Evolutionary conservation across 805 yeast species (phyloP), one percentile per base, ranked within the genome.

Genomic region (Ogataea pini): DNA sequence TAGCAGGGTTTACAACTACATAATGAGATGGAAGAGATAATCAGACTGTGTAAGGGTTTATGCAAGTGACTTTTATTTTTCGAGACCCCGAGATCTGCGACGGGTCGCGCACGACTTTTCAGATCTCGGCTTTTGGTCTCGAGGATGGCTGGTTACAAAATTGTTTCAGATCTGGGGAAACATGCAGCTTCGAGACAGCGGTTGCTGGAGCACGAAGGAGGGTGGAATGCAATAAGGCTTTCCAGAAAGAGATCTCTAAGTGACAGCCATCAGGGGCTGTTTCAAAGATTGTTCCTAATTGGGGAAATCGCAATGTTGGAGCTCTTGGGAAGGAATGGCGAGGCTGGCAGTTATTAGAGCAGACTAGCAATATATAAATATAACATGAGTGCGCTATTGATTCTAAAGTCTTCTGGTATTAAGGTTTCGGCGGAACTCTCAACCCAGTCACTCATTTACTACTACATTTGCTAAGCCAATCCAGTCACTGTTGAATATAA

Each of bases 1-100:
- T 36, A 85, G 88, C 81, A 69, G 87, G 52, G 72, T 75, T 19
- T 83, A 82, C 63, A 60, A 57, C 16, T 63, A 63, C 50, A 50
- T 56, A 14, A 46, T 65, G 27, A 44, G 44, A 47, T 71, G 49
- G 33, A 39, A n/a, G 10, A 27, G n/a, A n/a, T 27, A n/a, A 24
- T 32, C 18, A 18, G 24, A 12, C 20, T 34, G 37, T 34, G 20
- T 18, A 10, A 9, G 37, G 39, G 34, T 27, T 13, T 27, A n/a
- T 13, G 14, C 37, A 45, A 28, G 32, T 41, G 12, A 25, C 14
- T 39, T 17, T 17, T 39, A 27, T 28, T 41, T 17, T 39, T 27
- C 9, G 25, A 14, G 33, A 27, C 25, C 25, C 31, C 32, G 37
- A 42, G 45, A 42, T 42, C 45, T 42, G 32, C 12, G 37, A 18